Base-by-base conservation (phyloP, 1,139 yeast genomes). In the Scheffersomyces lignicola region DNA sequence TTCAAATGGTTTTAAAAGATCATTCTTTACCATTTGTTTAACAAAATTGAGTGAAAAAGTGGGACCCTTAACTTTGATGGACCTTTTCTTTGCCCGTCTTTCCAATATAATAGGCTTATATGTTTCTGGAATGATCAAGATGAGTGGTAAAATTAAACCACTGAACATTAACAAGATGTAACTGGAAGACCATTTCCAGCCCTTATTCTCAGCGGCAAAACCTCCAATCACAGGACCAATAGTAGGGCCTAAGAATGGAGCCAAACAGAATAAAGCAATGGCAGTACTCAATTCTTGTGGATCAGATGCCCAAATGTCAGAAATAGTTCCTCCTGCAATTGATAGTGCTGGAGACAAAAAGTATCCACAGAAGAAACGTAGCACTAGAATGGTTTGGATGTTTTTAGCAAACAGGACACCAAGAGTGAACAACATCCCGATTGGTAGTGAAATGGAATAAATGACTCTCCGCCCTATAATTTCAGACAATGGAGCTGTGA, bases 271-370 rank as follows among this genome's bases (percentile, higher is more conserved):
- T 35, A 75, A 66, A 2, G 87, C 78, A 76, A 84, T 76, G 13
- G 92, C 90, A 12, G 80, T 49, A 11, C 86, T 83, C 52, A 78
- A 62, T 51, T 78, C 78, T 30, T 70, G 73, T n/a, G 79, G 77
- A 28, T 69, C 73, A 18, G 46, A 42, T 3, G 58, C 48, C 82
- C 87, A 83, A 28, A 83, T 61, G 59, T 89, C 97, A 39, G 83
- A 73, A 41, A 88, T 75, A 3, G 95, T 79, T 40, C 96, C 97
- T 39, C 90, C 94, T 9, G 92, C 96, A 46, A 86, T 79, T 3
- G 95, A 81, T 53, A 89, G 69, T 0, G 95, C 89, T 4, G 96
- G 96, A 4, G 92, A 79, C 1, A 94, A 86, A 39, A 84, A 70
- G 21, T 83, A 68, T 3, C 97, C 97, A 24, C 89, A 75, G 47